Base-by-base conservation (phyloP, 179 eudicot genomes). In the Patellifolia procumbens region DNA sequence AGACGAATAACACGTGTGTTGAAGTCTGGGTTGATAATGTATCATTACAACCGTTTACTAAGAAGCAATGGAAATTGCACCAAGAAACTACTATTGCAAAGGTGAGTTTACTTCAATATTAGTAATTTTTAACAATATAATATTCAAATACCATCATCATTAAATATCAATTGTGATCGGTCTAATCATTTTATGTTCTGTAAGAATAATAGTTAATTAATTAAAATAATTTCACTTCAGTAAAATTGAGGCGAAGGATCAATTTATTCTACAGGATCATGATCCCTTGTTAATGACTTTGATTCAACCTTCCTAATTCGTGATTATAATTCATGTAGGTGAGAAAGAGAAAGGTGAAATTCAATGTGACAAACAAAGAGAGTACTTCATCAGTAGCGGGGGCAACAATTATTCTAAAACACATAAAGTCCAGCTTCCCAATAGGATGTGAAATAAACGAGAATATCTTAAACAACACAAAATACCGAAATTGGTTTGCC, bases 401-500 rank as follows among this genome's bases (percentile, higher is more conserved):
- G 56, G 85, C 90, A 20, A 83, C 78, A 19, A 49, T 92, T 31
- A 68, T 28, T 15, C 53, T 91, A 1, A 84, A 49, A 19, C 88
- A 81, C 70, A 65, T 32, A 0, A 81, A 76, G 13, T 12, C 82
- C n/a, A 52, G 26, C 17, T 91, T 88, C 78, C 94, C 91, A 0
- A 64, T 91, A n/a, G 97, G 97, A 2, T 73, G 78, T 66, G 92
- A 88, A n/a, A 83, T 89, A 8, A 87, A 77, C 79, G 49, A 70
- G 5, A 56, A 86, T 52, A 86, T 92, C 74, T 80, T 89, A 13
- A 72, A 55, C 67, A 87, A 75, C 81, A 60, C 76, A 0, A 85
- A 78, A n/a, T 92, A 91, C 84, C 91, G 88, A 59, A 58, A 85
- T 34, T 92, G 97, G 97, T 86, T 92, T 74, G 31, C 83, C 22